Evolutionary conservation across 2,329 filamentous ascomycete species (phyloP), one percentile per base, ranked within the genome.

Genomic region (Calonectria hawksworthii): DNA sequence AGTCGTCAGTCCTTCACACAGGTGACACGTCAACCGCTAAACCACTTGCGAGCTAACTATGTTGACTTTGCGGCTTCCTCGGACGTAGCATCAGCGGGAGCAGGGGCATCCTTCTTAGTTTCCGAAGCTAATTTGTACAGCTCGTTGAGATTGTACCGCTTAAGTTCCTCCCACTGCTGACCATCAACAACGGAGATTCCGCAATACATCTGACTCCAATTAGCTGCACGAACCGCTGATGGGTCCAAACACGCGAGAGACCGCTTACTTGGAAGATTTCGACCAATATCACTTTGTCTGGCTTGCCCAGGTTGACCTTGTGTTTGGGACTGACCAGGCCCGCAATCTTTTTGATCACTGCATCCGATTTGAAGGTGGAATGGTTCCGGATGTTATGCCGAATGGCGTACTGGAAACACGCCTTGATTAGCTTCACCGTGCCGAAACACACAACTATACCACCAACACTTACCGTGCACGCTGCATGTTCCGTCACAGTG

Each of bases 171-270:
- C 89, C 93, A 97, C 81, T 95, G 92, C 54, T 81, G 83, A 18
- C 91, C 89, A 75, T 92, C 92, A 5, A 97, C 93, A 41, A 97
- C 94, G 76, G 94, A 95, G 87, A 97, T 93, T 28, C 95, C 94
- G 80, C 93, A 94, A 51, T 95, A 89, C 70, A 92, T 93, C 94
- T 96, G 74, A 69, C 30, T 71, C 77, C 72, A 77, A 77, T 81
- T 72, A 81, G 80, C 68, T 70, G 59, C 66, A 64, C 75, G 64
- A 52, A 66, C 66, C 36, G 11, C 64, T 52, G 67, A 80, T 75
- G 78, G 75, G 78, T 70, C 71, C 64, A 78, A 41, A 75, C 67
- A 75, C 69, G 72, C 71, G 74, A 78, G 68, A 70, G 51, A 26
- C 68, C 73, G 63, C 84, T 77, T 89, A 95, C 94, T 90, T 95